A percentile compares a stretch with the other conserved stretches of the same genome.
Conservation (phyloP, 257 asterid species). For the Solanum chmielewskii region DNA sequence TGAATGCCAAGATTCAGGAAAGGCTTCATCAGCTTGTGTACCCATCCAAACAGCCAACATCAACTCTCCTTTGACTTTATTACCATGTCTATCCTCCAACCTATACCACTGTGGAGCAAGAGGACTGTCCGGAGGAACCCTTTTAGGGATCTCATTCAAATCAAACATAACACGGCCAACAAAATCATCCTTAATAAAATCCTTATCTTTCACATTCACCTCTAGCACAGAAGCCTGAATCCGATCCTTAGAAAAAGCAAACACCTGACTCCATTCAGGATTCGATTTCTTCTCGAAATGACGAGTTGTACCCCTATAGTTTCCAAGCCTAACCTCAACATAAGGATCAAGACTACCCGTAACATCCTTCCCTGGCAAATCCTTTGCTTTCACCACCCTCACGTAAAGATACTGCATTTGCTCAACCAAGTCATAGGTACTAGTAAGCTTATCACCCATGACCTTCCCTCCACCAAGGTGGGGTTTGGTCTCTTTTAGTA, state of each 20-base stretch:
- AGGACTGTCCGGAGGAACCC: slow-evolving; percentile 68
- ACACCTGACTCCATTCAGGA: slow-evolving; percentile 67
- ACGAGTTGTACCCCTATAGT: slow-evolving; percentile 56
- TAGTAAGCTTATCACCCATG: slow-evolving; percentile 55
- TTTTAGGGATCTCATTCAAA: slow-evolving; percentile 47
- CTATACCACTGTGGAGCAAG: slow-evolving; percentile 70
- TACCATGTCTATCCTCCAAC: slow-evolving; percentile 42
- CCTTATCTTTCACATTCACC: slow-evolving; percentile 58
- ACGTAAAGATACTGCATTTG: slow-evolving; percentile 74
- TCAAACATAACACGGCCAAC: slow-evolving; percentile 48
- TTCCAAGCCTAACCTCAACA: slow-evolving; percentile 55
- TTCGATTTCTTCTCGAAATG: slow-evolving; percentile 57
- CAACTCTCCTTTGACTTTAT: slow-evolving; percentile 50
- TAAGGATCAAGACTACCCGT: slow-evolving; percentile 63
- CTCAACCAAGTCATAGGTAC: slow-evolving; percentile 73
- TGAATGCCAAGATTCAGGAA: slow-evolving; percentile 69
- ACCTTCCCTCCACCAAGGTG: slow-evolving; percentile 66
- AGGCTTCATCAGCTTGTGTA: slow-evolving; percentile 66
- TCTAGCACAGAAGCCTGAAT: slow-evolving; percentile 56
- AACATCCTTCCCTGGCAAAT: slow-evolving; percentile 49
- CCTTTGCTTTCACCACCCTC: slow-evolving; percentile 62
- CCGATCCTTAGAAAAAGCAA: slow-evolving; percentile 62
- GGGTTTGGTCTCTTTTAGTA: slow-evolving; percentile 51
- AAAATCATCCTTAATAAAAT: slow-evolving; percentile 52
- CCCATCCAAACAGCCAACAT: slow-evolving; percentile 91